Conservation (phyloP, 345 rosid genomes). For the Zanthoxylum bungeanum region DNA sequence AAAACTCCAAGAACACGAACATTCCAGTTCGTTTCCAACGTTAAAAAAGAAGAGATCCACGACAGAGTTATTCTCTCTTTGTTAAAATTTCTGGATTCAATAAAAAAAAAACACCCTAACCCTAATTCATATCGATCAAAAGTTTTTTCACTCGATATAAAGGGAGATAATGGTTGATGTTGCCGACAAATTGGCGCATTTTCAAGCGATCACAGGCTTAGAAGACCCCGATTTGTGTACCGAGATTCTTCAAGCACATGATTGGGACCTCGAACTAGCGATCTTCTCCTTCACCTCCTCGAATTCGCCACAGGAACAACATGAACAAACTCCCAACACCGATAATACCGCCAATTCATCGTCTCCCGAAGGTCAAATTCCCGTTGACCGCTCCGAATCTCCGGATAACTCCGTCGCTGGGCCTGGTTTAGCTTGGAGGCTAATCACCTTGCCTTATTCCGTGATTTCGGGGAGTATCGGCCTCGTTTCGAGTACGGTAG, state of each 20-base stretch:
- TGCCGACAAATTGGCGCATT: slow-evolving; percentile 84
- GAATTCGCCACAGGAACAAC: slow-evolving; percentile 20
- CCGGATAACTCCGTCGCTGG: slow-evolving; percentile 8
- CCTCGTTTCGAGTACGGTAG: slow-evolving; percentile 80
- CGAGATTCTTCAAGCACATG: slow-evolving; percentile 93
- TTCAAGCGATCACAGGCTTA: slow-evolving; percentile 91
- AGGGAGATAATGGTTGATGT: slow-evolving; percentile 60
- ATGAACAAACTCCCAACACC: slow-evolving; percentile 3
- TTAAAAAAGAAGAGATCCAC: no score
- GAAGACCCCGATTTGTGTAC: slow-evolving; percentile 90
- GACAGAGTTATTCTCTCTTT: no score
- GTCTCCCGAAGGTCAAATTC: slow-evolving; percentile 18
- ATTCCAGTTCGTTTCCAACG: no score
- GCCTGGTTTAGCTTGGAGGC: slow-evolving; percentile 71
- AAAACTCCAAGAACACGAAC: no score
- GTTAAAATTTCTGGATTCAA: no score
- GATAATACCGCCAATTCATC: slow-evolving; percentile 18
- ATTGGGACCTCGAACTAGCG: slow-evolving; percentile 98
- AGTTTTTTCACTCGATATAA: neutral
- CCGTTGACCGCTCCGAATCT: slow-evolving; percentile 16
- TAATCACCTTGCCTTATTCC: slow-evolving; percentile 77
- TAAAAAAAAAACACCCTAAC: no score
- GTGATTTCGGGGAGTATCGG: slow-evolving; percentile 87
- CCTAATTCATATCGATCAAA: no score
- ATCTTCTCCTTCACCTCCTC: slow-evolving; percentile 74